Evolutionary conservation across 148 eudicot genomes (phyloP), one percentile per base, ranked within the genome.

Genomic region (Drosera capensis): DNA sequence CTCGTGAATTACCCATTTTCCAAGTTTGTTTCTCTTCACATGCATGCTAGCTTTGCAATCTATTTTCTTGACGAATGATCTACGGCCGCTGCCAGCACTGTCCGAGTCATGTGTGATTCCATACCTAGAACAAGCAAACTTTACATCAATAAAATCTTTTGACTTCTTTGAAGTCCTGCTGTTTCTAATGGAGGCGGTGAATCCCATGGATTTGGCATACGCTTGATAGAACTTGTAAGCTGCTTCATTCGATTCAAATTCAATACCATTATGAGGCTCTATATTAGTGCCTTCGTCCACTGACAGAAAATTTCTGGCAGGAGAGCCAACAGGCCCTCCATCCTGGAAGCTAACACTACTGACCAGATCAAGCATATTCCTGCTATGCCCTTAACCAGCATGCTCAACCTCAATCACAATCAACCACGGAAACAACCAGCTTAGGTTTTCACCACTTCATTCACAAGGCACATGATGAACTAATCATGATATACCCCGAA

Each of bases 21-120:
- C 87, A 56, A 60, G 65, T 44, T 64, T 55, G 66, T 71, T 70
- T 71, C 68, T 68, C 70, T 80, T 80, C 20, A 80, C 82, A 53
- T 80, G 83, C 90, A 80, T 68, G 68, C 90, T 64, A 40, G 90
- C 90, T 58, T 77, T 80, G 65, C 90, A 80, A 48, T 76, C 90
- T 15, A 78, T 80, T 56, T 80, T 80, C 49, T 66, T 71, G 23
- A 66, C 52, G 37, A 57, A 51, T n/a, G 65, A 40, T 5, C 68
- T 54, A 1, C 75, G 57, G 52, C 68, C 62, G 48, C 65, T 62
- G 41, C 62, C 48, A 51, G 64, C 52, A 50, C 48, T 40, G 30
- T 71, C 75, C 41, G 75, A 61, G 46, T 64, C 79, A 28, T 69
- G 81, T 52, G 71, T 61, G 22, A 55, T 58, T 49, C 93, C 86